These are phyloP conservation scores for Parascedosporium putredinis DNA, from an alignment of 2,329 filamentous ascomycete genomes.

Conservation along the genomic window DNA sequence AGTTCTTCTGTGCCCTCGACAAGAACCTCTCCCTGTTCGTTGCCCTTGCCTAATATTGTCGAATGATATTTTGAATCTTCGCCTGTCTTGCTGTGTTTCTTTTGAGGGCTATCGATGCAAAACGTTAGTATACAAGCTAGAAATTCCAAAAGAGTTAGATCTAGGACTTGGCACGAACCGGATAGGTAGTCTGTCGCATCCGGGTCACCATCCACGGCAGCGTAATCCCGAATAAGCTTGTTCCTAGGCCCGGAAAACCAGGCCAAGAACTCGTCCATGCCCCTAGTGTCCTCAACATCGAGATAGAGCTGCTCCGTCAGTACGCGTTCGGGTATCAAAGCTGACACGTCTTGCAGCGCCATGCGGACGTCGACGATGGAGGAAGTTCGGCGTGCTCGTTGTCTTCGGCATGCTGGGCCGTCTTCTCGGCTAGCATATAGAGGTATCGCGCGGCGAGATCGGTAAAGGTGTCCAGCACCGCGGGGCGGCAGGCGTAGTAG, in stretches of 20 bases:
- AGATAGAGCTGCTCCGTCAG: conserved; percentile 57
- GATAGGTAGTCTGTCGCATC: conserved; percentile 62
- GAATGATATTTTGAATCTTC: conserved; percentile 80
- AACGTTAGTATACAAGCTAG: conserved; percentile 12
- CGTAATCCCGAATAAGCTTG: conserved; percentile 71
- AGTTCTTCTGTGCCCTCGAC: conserved; percentile 64
- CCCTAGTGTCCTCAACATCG: conserved; percentile 65
- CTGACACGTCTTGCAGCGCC: conserved; percentile 73
- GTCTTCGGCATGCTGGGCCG: conserved; percentile 59
- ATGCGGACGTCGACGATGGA: conserved; percentile 67
- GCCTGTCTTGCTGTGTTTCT: conserved; percentile 82
- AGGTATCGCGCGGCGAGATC: conserved; percentile 80
- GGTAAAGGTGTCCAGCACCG: conserved; percentile 77
- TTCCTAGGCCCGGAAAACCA: conserved; percentile 71
- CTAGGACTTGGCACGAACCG: conserved; percentile 32
- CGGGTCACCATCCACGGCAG: conserved; percentile 56
- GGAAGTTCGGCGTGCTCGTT: conserved; percentile 47
- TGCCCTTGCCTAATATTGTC: conserved; percentile 66
- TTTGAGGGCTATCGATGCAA: conserved; percentile 57
- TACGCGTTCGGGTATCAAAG: conserved; percentile 58
- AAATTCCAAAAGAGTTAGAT: neutral
- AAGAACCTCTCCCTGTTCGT: conserved; percentile 60
- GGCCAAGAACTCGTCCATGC: conserved; percentile 64
- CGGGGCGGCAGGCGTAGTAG: conserved; percentile 72
- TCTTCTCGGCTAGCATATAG: conserved; percentile 59